These are phyloP conservation scores for Poronia punctata DNA, from an alignment of 495 filamentous ascomycete genomes.

Conservation along the genomic window DNA sequence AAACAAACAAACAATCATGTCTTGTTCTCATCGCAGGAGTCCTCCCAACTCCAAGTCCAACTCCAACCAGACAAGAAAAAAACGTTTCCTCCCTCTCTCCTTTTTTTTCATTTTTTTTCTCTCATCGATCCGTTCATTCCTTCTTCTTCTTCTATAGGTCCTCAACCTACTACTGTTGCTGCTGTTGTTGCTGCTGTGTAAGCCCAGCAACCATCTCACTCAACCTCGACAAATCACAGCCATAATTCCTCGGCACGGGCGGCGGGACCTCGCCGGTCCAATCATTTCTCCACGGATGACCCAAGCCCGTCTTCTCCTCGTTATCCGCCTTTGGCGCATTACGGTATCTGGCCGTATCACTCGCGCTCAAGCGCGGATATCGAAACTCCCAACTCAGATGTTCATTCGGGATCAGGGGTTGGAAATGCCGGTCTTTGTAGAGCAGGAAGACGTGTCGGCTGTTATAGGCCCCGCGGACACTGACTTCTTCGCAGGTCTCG, in stretches of 20 bases:
- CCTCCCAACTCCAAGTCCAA: too few species aligned
- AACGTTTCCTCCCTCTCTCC: too few species aligned
- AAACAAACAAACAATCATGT: too few species aligned
- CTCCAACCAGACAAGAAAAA: too few species aligned
- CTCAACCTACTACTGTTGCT: too few species aligned
- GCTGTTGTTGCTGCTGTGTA: too few species aligned
- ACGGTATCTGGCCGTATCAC: slow-evolving; percentile 4
- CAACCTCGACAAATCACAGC: slow-evolving; percentile 4
- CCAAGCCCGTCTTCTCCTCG: background rate
- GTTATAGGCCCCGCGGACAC: slow-evolving; percentile 19
- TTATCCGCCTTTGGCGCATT: slow-evolving; percentile 2
- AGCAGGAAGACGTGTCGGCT: slow-evolving; percentile 22
- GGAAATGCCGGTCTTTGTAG: slow-evolving; percentile 16
- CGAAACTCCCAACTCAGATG: slow-evolving; percentile 18
- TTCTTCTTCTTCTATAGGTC: too few species aligned
- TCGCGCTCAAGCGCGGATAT: slow-evolving; percentile 17
- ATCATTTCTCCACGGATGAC: slow-evolving; percentile 13
- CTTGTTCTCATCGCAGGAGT: too few species aligned
- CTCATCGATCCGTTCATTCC: too few species aligned
- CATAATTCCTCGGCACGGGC: slow-evolving; percentile 1
- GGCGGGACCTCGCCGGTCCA: slow-evolving; percentile 5
- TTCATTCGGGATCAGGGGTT: slow-evolving; percentile 22
- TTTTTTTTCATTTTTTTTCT: too few species aligned
- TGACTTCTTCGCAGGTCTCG: slow-evolving; percentile 3
- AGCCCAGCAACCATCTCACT: too few species aligned